Evolutionary conservation across 192 early-diverging fungal species (phyloP), one percentile per base, ranked within the genome.

Genomic region (Gonapodya prolifera): DNA sequence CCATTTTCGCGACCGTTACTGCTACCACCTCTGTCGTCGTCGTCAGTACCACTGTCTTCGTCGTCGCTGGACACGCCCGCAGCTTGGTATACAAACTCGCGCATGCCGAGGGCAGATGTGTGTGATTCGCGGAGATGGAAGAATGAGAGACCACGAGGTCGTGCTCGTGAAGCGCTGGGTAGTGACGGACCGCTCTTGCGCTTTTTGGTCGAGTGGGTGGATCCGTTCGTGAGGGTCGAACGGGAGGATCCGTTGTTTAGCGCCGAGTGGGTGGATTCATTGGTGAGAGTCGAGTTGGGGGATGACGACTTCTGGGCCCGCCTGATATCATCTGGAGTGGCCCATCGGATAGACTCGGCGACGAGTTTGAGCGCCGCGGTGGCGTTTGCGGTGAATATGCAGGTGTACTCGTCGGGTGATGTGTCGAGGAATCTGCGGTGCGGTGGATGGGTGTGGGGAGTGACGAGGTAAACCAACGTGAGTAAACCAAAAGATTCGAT

Each of bases 351-450:
- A 61, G 45, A 61, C 45, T 96, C 94, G 1, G 88, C 93, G 0
- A 91, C 89, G 1, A 95, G 78, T 77, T 90, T 90, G 69, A 92
- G 86, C 2, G 91, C 92, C 2, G 87, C 91, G 0, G 93, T 94
- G 2, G 94, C 92, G 79, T 92, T 92, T 31, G 86, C 85, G 0
- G 92, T 94, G 75, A 96, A 94, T 2, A 96, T 83, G 2, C 92
- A 88, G 0, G 86, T 82, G 80, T 92, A 94, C 1, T 87, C 80
- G 30, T 82, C 80, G 13, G 84, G 83, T 8, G 84, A 83, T 0
- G 89, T 87, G 69, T 86, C 85, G 70, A 93, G 85, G 77, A 89
- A 87, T 35, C 75, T 16, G 71, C 78, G 71, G 13, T 16, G 13
- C 13, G 45, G 13, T 69, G 8, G 13, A n/a, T n/a, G 45, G 45